Evolutionary conservation across 2,329 filamentous ascomycete species (phyloP), one percentile per base, ranked within the genome.

Genomic region (Ascochyta viciae-villosae): DNA sequence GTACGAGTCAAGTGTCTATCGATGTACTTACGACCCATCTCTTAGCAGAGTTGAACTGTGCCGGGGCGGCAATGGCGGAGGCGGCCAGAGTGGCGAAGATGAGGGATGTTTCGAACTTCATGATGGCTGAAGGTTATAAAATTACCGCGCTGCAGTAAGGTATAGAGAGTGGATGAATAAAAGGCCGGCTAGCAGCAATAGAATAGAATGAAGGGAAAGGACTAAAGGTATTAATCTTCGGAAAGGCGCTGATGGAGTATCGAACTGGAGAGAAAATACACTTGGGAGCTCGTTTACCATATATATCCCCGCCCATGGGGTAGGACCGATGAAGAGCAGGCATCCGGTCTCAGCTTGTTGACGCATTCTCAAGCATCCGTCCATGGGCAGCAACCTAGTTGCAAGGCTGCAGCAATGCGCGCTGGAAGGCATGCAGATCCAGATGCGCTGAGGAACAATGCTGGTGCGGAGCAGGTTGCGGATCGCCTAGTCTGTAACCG

Each of bases 101-200:
- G 24, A 73, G 40, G 24, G 67, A 62, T n/a, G 62, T 55, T 31
- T 67, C 63, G 58, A 72, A 68, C 57, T 67, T 71, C 71, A 73
- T 73, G 59, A 35, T 29, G 37, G 19, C 46, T 44, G 22, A 22
- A 45, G 57, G 44, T 37, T 50, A 27, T 35, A 22, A 47, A 43
- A 44, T 19, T 43, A 65, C 71, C 70, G 71, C 52, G 49, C 71
- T 58, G 70, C 71, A 73, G 70, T 62, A 38, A 34, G 24, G 24
- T 61, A 22, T 43, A 57, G 52, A 39, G 54, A 61, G 40, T 8
- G 42, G 38, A 47, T 52, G 47, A 42, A 60, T 43, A 46, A 42
- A 58, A 58, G 48, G 64, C 70, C 53, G 69, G 37, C 68, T 71
- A 67, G 70, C 68, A 71, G 69, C 64, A 57, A 54, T 44, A 48